Percentiles rank a stretch among this genome's conserved stretches.
Conservation (phyloP, 176 grass and related monocot genomes). For the Phragmites australis region DNA sequence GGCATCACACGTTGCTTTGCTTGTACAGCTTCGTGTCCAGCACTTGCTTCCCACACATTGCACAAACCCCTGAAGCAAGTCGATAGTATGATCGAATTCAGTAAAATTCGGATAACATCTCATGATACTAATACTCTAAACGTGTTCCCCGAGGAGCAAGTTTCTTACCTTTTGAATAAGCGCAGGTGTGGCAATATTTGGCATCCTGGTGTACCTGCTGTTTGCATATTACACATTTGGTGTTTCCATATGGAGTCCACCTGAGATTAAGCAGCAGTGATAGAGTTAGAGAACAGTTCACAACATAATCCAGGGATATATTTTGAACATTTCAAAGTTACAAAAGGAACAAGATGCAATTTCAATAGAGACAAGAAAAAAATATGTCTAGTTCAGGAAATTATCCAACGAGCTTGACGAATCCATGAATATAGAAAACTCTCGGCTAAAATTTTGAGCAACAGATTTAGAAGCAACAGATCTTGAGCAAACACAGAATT, state of each 20-base stretch:
- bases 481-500: neutral
- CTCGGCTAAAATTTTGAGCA: neutral
- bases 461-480: neutral
- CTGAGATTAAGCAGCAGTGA: conserved; percentile 43
- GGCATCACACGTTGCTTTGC: conserved; percentile 88
- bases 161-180: conserved; percentile 90
- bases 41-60: conserved; percentile 97
- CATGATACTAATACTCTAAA: neutral
- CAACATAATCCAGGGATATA: neutral
- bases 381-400: neutral
- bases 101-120: neutral
- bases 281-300: conserved; percentile 16
- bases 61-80: conserved; percentile 69
- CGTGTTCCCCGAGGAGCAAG: neutral
- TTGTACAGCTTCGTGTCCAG: conserved; percentile 94
- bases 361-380: neutral
- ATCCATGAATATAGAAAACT: neutral
- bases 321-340: neutral
- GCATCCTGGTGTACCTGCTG: conserved; percentile 97
- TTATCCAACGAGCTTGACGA: neutral
- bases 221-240: conserved; percentile 92
- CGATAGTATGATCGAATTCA: conserved; percentile 21
- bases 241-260: conserved; percentile 92
- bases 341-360: neutral
- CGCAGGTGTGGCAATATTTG: conserved; percentile 97